A percentile compares a stretch with the other conserved stretches of the same genome.
These are phyloP conservation scores for Neltuma alba DNA, from an alignment of 306 rosid species.

Conservation along the genomic window DNA sequence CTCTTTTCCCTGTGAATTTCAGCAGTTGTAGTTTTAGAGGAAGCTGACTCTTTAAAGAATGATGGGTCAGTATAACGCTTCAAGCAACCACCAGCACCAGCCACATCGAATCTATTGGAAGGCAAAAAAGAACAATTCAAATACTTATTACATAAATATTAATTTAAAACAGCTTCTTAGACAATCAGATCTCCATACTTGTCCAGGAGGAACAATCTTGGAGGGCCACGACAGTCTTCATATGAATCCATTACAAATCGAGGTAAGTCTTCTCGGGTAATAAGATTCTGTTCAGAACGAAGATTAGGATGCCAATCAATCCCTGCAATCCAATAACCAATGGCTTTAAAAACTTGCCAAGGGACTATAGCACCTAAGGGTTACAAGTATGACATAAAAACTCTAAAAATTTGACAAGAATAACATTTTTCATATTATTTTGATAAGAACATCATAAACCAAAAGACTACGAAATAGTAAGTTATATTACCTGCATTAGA, in stretches of 20 bases:
- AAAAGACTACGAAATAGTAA: constrained; percentile 17
- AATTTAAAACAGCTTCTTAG: not conserved
- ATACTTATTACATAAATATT: constrained; percentile 2
- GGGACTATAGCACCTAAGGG: constrained; percentile 20
- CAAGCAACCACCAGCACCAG: constrained; percentile 97
- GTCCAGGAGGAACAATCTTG: constrained; percentile 89
- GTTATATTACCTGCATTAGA: constrained; percentile 73
- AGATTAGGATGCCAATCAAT: constrained; percentile 92
- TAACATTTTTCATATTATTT: constrained; percentile 26
- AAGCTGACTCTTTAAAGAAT: constrained; percentile 72
- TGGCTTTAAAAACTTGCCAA: constrained; percentile 20
- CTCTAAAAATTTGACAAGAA: constrained; percentile 25
- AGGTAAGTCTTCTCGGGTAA: constrained; percentile 84
- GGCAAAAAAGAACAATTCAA: constrained; percentile 27
- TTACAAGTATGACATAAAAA: constrained; percentile 24
- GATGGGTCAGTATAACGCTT: constrained; percentile 97
- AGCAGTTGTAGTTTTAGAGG: constrained; percentile 38
- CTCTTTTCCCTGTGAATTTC: constrained; percentile 76
- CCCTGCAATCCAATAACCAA: constrained; percentile 61
- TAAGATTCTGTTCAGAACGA: constrained; percentile 65
- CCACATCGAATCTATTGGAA: constrained; percentile 89
- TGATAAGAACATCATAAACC: constrained; percentile 27
- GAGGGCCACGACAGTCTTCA: constrained; percentile 95
- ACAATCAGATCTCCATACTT: constrained; percentile 61
- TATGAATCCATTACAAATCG: constrained; percentile 96